Base-by-base conservation (phyloP, 1,139 yeast species). In the Diutina scorzettiae region DNA sequence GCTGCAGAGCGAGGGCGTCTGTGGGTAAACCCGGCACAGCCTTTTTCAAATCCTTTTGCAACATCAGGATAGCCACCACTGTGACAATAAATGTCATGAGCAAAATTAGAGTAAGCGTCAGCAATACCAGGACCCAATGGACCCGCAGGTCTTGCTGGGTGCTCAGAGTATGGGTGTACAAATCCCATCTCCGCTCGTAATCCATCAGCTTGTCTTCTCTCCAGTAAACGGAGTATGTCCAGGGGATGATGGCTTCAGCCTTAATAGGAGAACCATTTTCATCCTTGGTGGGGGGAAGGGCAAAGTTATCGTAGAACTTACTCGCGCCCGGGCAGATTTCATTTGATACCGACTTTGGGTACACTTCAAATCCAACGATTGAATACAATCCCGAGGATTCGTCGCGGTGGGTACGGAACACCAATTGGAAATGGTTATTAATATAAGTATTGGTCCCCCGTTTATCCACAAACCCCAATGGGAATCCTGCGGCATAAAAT, bases 361-460 rank as follows among this genome's bases (percentile, higher is more conserved):
- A 86, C 7, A 85, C 86, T 61, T 87, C 96, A 52, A 86, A 84
- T 0, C 95, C 96, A 19, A 86, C 95, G 51, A 87, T 83, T 2
- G 83, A 72, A 49, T 71, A 64, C 42, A 64, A 57, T 3, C 70
- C 70, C 1, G 42, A 16, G 11, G 45, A 31, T 23, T 50, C 53
- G 27, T 79, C 81, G 24, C 68, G 66, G 49, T 86, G 82, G 59
- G 78, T 83, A 52, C 95, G 70, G 40, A 87, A 69, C 18, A 86
- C 91, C 47, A 87, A 55, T 78, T 82, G 81, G 9, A 81, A 78
- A 56, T 87, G 96, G 56, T 85, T 87, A 57, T 86, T 76, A 31
- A 86, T 50, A 54, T 76, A 81, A 9, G 78, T 64, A 32, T 71
- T 60, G 17, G 71, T 81, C 43, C 73, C 72, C 11, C 27, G 27